phyloP scores from a whole-genome alignment of 345 rosid genomes.

The Dovyalis caffra region DNA sequence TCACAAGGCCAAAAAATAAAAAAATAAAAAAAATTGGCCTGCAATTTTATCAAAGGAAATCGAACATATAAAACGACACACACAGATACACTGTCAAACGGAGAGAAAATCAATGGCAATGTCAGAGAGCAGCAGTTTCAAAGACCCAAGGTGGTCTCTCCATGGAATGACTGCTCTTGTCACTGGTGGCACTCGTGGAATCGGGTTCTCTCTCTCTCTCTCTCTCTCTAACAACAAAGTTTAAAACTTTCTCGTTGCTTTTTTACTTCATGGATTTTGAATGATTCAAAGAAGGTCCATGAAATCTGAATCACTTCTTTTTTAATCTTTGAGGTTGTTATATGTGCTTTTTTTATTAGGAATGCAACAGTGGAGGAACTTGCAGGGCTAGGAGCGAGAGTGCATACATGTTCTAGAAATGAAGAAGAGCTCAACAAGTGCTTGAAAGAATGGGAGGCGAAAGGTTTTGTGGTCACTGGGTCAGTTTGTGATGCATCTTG shows the following conservation, averaged over 20 bases:
- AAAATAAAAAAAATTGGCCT: too few species aligned
- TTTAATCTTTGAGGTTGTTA: background rate
- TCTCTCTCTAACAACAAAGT: background rate
- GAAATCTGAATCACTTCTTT: background rate
- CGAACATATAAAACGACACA: too few species aligned
- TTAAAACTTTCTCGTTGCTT: background rate
- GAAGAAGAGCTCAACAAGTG: conserved; percentile 54
- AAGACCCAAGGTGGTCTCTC: conserved; percentile 60
- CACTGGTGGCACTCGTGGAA: conserved; percentile 91
- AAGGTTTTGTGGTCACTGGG: conserved; percentile 64
- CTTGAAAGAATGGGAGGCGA: conserved; percentile 53
- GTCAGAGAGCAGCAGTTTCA: conserved; percentile 26
- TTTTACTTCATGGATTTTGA: background rate
- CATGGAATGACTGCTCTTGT: conserved; percentile 69
- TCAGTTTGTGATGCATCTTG: conserved; percentile 69
- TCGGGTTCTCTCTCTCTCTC: conserved; percentile 46
- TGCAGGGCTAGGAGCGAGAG: conserved; percentile 62
- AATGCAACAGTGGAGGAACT: conserved; percentile 72
- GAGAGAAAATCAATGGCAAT: conserved; percentile 15
- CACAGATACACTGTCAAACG: background rate
- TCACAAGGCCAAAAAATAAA: too few species aligned
- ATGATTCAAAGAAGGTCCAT: background rate
- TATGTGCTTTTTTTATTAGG: conserved; percentile 25
- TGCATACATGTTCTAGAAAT: conserved; percentile 80
- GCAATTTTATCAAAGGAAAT: too few species aligned